Base-by-base conservation (phyloP, 768 basidiomycete species). In the Chiua virens region DNA sequence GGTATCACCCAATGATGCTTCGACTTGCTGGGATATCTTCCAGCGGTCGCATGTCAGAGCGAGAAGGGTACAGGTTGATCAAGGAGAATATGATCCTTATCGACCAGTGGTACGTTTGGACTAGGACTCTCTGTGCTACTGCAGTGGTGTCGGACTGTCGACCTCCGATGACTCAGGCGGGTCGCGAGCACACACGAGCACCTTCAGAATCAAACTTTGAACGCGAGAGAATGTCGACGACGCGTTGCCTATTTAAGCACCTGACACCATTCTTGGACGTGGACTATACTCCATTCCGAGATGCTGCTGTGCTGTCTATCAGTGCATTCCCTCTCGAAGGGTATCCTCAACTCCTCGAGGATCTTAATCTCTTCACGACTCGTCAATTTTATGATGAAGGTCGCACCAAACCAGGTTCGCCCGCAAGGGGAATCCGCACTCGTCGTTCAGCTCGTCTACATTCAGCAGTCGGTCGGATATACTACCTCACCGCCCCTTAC, bases 391-490 rank as follows among this genome's bases (percentile, higher is more conserved):
- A 91, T 56, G 92, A 95, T 58, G 80, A 80, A 55, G 55, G 70
- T 47, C 72, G 80, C 54, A 68, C 72, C 18, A 87, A 83, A 62
- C 64, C 72, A n/a, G 71, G 70, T 22, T 64, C 73, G 8, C 58
- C 75, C 13, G 67, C 76, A 4, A 72, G 72, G 14, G 64, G 74
- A 13, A 85, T 82, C 28, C 81, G 85, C 15, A 81, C 75, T 52
- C 83, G 86, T 50, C 80, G 84, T 50, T 89, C 87, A 62, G 87
- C 85, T 58, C 88, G 86, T 45, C 77, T 90, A 36, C 89, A 86
- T 68, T 90, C 91, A 3, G 87, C 92, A 22, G 86, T 95, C 23
- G 89, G 91, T 22, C 86, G 90, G 30, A 93, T 95, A 41, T 96
- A 94, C 66, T 83, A 85, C 60, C 78, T 95, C 32, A 93, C 93